These are phyloP conservation scores for Rosellinia necatrix DNA, from an alignment of 2,329 filamentous ascomycete species.

Conservation along the genomic window DNA sequence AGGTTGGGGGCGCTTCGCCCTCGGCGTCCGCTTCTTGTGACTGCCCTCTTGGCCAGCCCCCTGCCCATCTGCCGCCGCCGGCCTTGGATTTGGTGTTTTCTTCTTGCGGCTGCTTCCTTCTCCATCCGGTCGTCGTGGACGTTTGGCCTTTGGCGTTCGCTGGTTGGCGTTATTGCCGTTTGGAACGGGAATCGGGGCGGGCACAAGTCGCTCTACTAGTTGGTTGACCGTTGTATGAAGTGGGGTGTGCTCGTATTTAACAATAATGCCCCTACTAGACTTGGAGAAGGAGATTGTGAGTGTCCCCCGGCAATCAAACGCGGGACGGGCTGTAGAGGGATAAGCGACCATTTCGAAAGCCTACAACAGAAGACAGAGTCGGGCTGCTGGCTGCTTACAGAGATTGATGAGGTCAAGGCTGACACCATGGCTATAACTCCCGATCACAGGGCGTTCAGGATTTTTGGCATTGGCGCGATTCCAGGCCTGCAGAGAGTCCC, in stretches of 20 bases:
- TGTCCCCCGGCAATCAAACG: conserved; percentile 62
- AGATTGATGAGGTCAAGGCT: conserved; percentile 50
- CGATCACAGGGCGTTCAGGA: conserved; percentile 48
- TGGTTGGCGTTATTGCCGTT: conserved; percentile 29
- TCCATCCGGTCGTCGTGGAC: conserved; percentile 36
- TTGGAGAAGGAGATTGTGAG: conserved; percentile 56
- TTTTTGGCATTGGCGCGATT: conserved; percentile 51
- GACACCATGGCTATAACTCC: conserved; percentile 54
- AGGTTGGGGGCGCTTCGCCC: conserved; percentile 36
- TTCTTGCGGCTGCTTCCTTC: conserved; percentile 31
- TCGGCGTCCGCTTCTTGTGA: conserved; percentile 34
- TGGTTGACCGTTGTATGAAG: conserved; percentile 61
- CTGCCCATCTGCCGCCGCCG: conserved; percentile 32
- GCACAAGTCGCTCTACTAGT: conserved; percentile 52
- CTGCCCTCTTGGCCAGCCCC: conserved; percentile 32
- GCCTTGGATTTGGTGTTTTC: conserved; percentile 37
- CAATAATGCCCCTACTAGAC: conserved; percentile 50
- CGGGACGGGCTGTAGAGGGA: conserved; percentile 53
- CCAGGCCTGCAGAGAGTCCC: conserved; percentile 58
- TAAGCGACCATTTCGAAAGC: conserved; percentile 18
- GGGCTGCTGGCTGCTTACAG: conserved; percentile 44
- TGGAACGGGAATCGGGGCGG: conserved; percentile 42
- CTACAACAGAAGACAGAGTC: background rate
- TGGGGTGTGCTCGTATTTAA: conserved; percentile 61
- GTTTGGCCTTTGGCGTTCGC: conserved; percentile 38